phyloP scores from a whole-genome alignment of 2,329 filamentous ascomycete genomes.

The Trichoderma breve region DNA sequence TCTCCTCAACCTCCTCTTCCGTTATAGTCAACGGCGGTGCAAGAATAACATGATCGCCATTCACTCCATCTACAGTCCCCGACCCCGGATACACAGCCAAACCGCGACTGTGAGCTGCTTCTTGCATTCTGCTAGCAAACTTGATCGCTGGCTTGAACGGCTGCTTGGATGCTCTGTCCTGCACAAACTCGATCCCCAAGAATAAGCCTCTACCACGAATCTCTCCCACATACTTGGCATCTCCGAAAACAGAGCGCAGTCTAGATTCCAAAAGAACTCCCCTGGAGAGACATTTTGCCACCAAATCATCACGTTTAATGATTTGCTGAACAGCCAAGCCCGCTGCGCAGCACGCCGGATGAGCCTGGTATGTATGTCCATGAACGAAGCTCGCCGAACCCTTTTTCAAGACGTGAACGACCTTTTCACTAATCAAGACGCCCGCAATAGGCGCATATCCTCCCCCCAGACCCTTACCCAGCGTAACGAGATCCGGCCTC shows the following conservation, averaged over 20 bases:
- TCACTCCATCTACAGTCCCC: conserved; percentile 58
- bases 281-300: conserved; percentile 56
- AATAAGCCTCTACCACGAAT: conserved; percentile 59
- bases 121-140: conserved; percentile 32
- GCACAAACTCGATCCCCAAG: conserved; percentile 48
- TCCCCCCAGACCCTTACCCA: conserved; percentile 65
- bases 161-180: conserved; percentile 33
- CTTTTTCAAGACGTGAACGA: conserved; percentile 45
- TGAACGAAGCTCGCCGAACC: conserved; percentile 44
- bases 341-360: conserved; percentile 58
- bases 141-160: conserved; percentile 34
- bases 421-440: conserved; percentile 52
- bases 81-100: conserved; percentile 60
- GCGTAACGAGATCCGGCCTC: conserved; percentile 61
- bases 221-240: conserved; percentile 54
- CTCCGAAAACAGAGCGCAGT: conserved; percentile 43
- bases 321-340: conserved; percentile 62
- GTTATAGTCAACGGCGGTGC: conserved; percentile 67
- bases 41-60: conserved; percentile 69
- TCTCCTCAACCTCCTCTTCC: conserved; percentile 24
- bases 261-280: conserved; percentile 48
- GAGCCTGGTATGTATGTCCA: conserved; percentile 62
- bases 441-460: conserved; percentile 63
- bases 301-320: conserved; percentile 54
- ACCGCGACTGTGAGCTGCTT: conserved; percentile 32